Conservation (phyloP, 108 stramenopile genomes). For the Stephanodiscus minutulus region DNA sequence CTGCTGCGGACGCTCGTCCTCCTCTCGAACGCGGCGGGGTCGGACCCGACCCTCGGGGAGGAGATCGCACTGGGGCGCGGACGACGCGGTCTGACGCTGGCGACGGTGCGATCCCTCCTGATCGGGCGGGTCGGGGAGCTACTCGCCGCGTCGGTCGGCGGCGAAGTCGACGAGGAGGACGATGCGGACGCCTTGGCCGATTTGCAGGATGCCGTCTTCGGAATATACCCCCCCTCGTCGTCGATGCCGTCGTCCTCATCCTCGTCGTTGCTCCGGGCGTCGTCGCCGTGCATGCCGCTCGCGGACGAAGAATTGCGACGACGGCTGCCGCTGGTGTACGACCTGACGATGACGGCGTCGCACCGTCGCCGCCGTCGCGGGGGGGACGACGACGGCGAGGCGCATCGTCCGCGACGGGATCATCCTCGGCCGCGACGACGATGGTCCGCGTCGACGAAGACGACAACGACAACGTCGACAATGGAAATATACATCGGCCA, state of each 20-base stretch:
- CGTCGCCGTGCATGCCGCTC: conserved; percentile 44
- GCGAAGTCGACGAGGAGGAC: conserved; percentile 41
- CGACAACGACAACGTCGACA: too few species aligned
- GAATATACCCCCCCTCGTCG: conserved; percentile 50
- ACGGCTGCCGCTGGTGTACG: conserved; percentile 68
- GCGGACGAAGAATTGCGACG: conserved; percentile 54
- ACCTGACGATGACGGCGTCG: conserved; percentile 36
- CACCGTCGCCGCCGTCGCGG: not conserved
- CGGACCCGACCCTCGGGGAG: conserved; percentile 63
- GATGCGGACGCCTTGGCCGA: conserved; percentile 73
- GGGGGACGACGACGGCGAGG: not conserved
- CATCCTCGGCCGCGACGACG: too few species aligned
- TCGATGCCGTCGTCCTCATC: conserved; percentile 16
- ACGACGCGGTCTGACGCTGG: conserved; percentile 12
- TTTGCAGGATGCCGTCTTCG: conserved; percentile 72
- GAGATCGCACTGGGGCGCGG: conserved; percentile 65
- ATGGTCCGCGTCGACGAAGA: too few species aligned
- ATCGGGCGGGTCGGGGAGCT: conserved; percentile 33
- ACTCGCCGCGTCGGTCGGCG: conserved; percentile 17
- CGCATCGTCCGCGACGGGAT: too few species aligned
- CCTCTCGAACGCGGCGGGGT: conserved; percentile 33
- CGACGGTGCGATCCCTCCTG: conserved; percentile 39
- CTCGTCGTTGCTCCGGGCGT: not conserved
- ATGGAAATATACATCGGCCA: too few species aligned
- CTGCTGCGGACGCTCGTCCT: conserved; percentile 34